A percentile compares a stretch with the other conserved stretches of the same genome.
phyloP scores from a whole-genome alignment of 495 filamentous ascomycete genomes.

The Neurospora sp. region DNA sequence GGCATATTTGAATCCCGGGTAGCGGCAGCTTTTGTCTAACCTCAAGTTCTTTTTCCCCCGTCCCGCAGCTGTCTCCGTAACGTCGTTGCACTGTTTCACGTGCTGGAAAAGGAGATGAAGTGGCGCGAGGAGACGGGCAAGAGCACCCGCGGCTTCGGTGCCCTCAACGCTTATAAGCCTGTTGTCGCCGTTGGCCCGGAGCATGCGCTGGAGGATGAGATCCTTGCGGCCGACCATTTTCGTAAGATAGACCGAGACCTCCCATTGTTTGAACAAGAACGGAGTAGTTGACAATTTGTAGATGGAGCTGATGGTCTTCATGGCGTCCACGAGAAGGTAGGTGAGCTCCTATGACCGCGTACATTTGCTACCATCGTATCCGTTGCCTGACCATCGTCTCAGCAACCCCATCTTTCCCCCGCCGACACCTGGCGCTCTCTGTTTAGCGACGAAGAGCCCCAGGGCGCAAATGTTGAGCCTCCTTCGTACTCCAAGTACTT shows the following conservation, averaged over 20 bases:
- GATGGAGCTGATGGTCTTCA: constrained; percentile 87
- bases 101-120: constrained; percentile 77
- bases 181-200: constrained; percentile 79
- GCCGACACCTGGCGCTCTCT: constrained; percentile 75
- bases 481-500: constrained; percentile 47
- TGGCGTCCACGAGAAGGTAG: constrained; percentile 73
- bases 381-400: constrained; percentile 5
- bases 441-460: constrained; percentile 46
- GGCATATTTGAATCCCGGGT: constrained; percentile 16
- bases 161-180: constrained; percentile 59
- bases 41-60: neutral
- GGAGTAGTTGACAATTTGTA: constrained; percentile 22
- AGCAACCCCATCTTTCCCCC: constrained; percentile 85
- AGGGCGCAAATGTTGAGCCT: constrained; percentile 24
- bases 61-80: constrained; percentile 72
- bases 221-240: constrained; percentile 81
- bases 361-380: neutral
- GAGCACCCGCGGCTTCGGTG: constrained; percentile 52
- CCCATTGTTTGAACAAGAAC: neutral
- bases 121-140: constrained; percentile 65
- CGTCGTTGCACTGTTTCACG: constrained; percentile 82
- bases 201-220: constrained; percentile 73
- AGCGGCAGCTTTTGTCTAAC: constrained; percentile 5
- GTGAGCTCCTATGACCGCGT: constrained; percentile 10
- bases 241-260: constrained; percentile 39